Evolutionary conservation across 176 grass and related monocot genomes (phyloP).

Genomic region (Zizania latifolia): DNA sequence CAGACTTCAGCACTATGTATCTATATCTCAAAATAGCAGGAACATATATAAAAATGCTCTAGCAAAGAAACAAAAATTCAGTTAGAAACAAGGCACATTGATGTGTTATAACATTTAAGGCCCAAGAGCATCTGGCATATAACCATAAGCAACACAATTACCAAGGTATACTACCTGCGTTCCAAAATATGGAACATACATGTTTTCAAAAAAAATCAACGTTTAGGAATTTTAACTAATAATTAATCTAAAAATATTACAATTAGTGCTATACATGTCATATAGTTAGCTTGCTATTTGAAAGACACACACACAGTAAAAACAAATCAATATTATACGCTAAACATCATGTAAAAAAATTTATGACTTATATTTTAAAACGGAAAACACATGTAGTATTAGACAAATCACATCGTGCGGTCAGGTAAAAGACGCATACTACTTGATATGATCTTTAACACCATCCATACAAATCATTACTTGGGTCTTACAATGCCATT

Average conservation of each 20-base stretch:
- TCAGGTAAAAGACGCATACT: not conserved
- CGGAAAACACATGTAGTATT: not conserved
- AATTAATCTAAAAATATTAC: too few relatives aligned
- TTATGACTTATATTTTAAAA: too few relatives aligned
- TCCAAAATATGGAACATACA: too few relatives aligned
- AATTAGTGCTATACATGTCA: too few relatives aligned
- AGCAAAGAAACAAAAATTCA: not conserved
- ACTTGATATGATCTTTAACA: not conserved
- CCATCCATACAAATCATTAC: slow-evolving; percentile 2
- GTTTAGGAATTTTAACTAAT: too few relatives aligned
- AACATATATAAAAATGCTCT: not conserved
- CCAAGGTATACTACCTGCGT: too few relatives aligned
- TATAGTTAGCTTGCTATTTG: too few relatives aligned
- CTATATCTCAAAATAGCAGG: not conserved
- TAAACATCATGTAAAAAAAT: too few relatives aligned
- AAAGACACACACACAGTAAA: too few relatives aligned
- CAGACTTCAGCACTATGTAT: not conserved
- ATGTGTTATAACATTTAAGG: not conserved
- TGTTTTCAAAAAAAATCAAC: too few relatives aligned
- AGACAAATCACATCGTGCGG: too few relatives aligned
- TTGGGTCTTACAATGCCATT: slow-evolving; percentile 1
- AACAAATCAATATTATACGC: too few relatives aligned
- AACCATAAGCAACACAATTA: not conserved
- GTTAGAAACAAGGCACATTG: not conserved
- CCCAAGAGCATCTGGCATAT: not conserved